Conservation (phyloP, 148 eudicot genomes). For the Spergularia marina region DNA sequence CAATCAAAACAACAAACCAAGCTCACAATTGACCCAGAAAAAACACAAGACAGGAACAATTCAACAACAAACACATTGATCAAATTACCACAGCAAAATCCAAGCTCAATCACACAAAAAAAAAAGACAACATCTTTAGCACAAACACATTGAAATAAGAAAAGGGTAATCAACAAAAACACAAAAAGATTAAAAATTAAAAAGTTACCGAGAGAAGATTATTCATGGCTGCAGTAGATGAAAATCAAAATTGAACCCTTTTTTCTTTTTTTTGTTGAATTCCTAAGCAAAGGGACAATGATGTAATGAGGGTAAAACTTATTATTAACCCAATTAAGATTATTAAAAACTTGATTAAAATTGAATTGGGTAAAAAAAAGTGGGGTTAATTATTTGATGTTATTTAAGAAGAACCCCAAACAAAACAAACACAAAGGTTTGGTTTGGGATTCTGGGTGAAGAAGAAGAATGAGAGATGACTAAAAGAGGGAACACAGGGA, state of each 20-base stretch:
- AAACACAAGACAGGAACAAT: too few species aligned
- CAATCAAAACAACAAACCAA: neutral
- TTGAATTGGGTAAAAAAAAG: neutral
- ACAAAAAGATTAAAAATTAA: neutral
- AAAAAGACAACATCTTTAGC: slow-evolving; percentile 8
- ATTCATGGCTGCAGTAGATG: slow-evolving; percentile 22
- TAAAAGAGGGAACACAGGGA: neutral
- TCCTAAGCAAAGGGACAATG: neutral
- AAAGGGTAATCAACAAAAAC: slow-evolving; percentile 9
- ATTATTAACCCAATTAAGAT: neutral
- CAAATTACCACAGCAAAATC: neutral
- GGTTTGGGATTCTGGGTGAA: neutral
- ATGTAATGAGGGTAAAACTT: neutral
- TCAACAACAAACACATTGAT: neutral
- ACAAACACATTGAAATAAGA: neutral
- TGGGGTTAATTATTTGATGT: too few species aligned
- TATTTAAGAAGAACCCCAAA: neutral
- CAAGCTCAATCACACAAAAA: slow-evolving; percentile 2
- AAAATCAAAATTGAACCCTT: neutral
- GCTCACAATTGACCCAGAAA: too few species aligned
- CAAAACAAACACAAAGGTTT: neutral
- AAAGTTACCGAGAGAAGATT: slow-evolving; percentile 31
- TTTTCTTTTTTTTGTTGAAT: neutral
- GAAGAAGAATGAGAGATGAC: neutral
- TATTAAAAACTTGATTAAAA: neutral